Conservation (phyloP, 805 yeast species). For the Citeromyces matritensis region DNA sequence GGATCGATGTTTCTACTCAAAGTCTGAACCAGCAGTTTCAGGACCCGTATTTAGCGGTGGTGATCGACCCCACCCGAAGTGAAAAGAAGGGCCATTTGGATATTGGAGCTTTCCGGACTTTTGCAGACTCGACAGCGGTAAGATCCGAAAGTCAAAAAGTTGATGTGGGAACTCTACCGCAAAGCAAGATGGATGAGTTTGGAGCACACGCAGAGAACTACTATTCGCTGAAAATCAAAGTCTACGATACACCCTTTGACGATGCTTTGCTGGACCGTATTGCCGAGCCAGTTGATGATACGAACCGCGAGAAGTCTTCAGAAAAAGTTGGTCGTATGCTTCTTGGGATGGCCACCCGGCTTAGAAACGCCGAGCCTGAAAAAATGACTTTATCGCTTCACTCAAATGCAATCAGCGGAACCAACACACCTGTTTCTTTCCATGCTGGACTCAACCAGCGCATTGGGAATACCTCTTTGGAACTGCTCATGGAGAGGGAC, state of each 20-base stretch:
- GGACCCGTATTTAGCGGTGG: slow-evolving; percentile 84
- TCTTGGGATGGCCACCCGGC: too few relatives aligned
- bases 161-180: slow-evolving; percentile 20
- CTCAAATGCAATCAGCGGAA: too few relatives aligned
- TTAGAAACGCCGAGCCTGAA: too few relatives aligned
- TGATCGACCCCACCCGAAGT: slow-evolving; percentile 71
- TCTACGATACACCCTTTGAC: slow-evolving; percentile 41
- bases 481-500: too few relatives aligned
- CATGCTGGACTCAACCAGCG: too few relatives aligned
- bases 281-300: slow-evolving; percentile 22
- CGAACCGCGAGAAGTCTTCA: slow-evolving; percentile 12
- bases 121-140: slow-evolving; percentile 7
- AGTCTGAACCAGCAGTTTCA: slow-evolving; percentile 72
- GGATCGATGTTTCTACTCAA: slow-evolving; percentile 88
- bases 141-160: background rate
- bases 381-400: too few relatives aligned
- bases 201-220: slow-evolving; percentile 62
- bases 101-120: slow-evolving; percentile 82
- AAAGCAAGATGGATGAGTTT: slow-evolving; percentile 40
- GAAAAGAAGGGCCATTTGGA: slow-evolving; percentile 49
- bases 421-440: too few relatives aligned
- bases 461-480: too few relatives aligned
- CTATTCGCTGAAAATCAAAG: slow-evolving; percentile 47
- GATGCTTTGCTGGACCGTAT: slow-evolving; percentile 23
- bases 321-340: too few relatives aligned